phyloP scores from a whole-genome alignment of 331 rosid genomes.

The Pyrus hybrid region DNA sequence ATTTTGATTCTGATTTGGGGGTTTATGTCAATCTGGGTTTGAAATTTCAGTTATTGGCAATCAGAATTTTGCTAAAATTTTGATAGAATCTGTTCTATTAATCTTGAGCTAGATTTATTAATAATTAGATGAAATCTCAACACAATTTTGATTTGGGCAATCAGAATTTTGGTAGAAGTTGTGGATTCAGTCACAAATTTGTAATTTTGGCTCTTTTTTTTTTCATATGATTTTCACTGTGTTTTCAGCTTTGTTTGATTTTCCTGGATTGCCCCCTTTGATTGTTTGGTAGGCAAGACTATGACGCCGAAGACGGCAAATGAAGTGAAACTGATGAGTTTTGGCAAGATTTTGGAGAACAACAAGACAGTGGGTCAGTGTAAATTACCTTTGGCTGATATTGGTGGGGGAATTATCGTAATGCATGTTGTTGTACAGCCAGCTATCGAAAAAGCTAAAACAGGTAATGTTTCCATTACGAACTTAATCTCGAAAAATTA shows the following conservation, averaged over 20 bases:
- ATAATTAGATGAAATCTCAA: background rate
- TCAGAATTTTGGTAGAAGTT: background rate
- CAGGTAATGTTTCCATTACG: constrained; percentile 43
- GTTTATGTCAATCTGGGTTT: background rate
- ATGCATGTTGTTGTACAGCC: constrained; percentile 99
- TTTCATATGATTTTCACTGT: background rate
- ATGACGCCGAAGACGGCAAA: constrained; percentile 78
- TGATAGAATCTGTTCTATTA: background rate
- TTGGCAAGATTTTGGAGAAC: constrained; percentile 97
- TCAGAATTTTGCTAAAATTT: background rate
- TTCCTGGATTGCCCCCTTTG: background rate
- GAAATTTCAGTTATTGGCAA: background rate
- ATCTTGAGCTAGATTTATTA: background rate
- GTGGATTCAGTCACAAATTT: background rate
- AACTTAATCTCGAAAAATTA: background rate
- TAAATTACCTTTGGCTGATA: constrained; percentile 78
- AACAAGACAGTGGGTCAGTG: constrained; percentile 95
- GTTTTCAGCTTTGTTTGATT: background rate
- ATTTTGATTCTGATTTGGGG: too few relatives aligned
- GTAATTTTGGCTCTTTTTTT: background rate
- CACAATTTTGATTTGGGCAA: background rate
- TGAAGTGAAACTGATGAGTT: constrained; percentile 90
- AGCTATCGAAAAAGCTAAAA: constrained; percentile 66
- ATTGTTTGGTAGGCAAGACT: constrained; percentile 60
- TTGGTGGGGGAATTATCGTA: constrained; percentile 56